Evolutionary conservation across 345 rosid species (phyloP).

Genomic region (Boechera divaricarpa): DNA sequence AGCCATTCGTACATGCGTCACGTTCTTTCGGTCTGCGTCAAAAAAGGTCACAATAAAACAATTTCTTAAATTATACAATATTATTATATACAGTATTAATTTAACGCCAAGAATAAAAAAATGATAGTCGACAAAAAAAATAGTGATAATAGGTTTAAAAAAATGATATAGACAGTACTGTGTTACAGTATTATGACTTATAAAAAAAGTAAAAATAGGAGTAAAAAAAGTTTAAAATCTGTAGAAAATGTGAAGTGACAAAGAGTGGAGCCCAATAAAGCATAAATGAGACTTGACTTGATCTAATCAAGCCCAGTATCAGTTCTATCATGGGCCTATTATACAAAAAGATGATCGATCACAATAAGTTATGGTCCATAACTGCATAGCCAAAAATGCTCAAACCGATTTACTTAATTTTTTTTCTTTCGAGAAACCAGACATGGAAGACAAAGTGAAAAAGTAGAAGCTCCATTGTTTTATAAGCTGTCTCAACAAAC

Average conservation of each 20-base stretch:
- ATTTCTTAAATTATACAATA: background rate
- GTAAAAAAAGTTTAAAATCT: background rate
- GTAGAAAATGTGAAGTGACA: background rate
- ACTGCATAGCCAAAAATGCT: background rate
- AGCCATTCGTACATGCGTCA: slow-evolving; percentile 42
- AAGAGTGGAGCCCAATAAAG: slow-evolving; percentile 21
- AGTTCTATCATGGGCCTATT: background rate
- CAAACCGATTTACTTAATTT: background rate
- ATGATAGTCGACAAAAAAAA: background rate
- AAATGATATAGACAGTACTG: background rate
- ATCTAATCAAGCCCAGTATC: slow-evolving; percentile 3
- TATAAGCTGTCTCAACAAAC: background rate
- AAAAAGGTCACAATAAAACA: slow-evolving; percentile 3
- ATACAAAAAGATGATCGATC: background rate
- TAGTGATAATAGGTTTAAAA: background rate
- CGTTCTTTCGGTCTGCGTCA: slow-evolving; percentile 40
- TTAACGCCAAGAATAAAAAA: background rate
- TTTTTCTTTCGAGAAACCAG: background rate
- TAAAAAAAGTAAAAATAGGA: background rate
- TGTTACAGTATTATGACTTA: too few relatives aligned
- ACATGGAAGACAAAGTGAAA: slow-evolving; percentile 21
- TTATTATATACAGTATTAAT: background rate
- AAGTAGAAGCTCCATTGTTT: slow-evolving; percentile 22
- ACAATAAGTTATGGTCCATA: background rate
- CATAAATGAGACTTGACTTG: background rate